Evolutionary conservation across 2,329 filamentous ascomycete species (phyloP), one percentile per base, ranked within the genome.

Genomic region (Ascomycota sp.): DNA sequence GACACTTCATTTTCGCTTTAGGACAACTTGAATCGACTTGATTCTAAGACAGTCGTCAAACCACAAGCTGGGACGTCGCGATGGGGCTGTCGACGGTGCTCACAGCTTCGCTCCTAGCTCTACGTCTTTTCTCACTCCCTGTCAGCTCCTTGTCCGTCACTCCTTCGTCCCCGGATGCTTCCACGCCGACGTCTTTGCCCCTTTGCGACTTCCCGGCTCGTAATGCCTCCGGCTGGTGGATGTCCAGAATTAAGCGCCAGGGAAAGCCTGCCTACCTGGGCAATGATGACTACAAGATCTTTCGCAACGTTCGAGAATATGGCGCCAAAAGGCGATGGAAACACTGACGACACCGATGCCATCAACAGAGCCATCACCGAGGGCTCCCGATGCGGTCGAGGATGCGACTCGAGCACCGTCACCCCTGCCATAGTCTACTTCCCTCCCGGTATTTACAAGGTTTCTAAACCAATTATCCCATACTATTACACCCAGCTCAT

Each of bases 401-500:
- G 71, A 36, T 95, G 86, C 47, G 77, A 86, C 47, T 92, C 82
- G 2, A 70, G 69, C 20, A 94, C 86, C 2, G 68, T 68, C n/a
- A 71, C 71, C 2, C 86, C 86, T 0, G 86, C 81, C 19, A 57
- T 95, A 10, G 71, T 95, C 31, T 95, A 92, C 61, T 92, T 95
- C 60, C 85, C 85, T 23, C 63, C 80, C 7, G 85, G 86, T 38
- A 91, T 72, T 31, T 95, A 94, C 47, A 45, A 77, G 12, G 73
- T 95, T 40, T 81, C 71, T 46, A 65, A 61, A 43, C 80, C 86
- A 12, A 69, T 95, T 38, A 56, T 83, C 30, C 77, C 83, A 50
- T 76, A 75, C 52, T 95, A 95, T 63, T 93, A 93, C 59, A 92
- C 86, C 5, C 83, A 94, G 51, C 69, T 95, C 36, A 63, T 94